Percentiles rank a stretch among this genome's conserved stretches.
Evolutionary conservation across 306 rosid species (phyloP).

Genomic region (Glycine soja): DNA sequence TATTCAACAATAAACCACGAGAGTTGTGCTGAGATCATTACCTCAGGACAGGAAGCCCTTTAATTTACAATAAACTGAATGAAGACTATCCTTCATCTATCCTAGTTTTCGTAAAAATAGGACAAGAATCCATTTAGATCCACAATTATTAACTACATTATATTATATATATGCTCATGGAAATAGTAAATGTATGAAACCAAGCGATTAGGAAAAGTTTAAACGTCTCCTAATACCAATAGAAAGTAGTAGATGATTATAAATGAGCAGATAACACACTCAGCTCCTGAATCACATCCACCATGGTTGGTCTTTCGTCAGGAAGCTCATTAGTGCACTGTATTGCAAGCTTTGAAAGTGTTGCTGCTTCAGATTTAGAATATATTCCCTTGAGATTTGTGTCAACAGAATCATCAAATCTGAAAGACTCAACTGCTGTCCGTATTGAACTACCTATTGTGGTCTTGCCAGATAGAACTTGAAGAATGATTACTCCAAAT

Average conservation of each 20-base stretch:
- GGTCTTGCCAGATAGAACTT: conserved; percentile 73
- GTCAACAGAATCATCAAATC: conserved; percentile 70
- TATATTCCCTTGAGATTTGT: conserved; percentile 61
- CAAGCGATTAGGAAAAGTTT: not conserved
- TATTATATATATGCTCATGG: not conserved
- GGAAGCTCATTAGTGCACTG: conserved; percentile 78
- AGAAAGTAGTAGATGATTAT: conserved; percentile 34
- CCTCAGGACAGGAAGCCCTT: not conserved
- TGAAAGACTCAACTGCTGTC: conserved; percentile 57
- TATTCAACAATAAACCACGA: not conserved
- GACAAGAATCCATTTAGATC: conserved; percentile 3
- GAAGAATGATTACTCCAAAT: conserved; percentile 87
- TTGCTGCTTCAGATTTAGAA: conserved; percentile 68
- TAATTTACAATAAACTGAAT: conserved; percentile 30
- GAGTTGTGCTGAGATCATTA: conserved; percentile 1
- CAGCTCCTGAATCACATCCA: conserved; percentile 66
- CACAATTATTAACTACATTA: conserved; percentile 30
- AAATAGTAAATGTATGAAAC: conserved; percentile 23
- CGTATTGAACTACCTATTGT: conserved; percentile 63
- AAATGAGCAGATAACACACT: conserved; percentile 41
- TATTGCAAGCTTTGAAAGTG: conserved; percentile 67
- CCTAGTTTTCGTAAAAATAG: not conserved
- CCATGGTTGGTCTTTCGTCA: conserved; percentile 69
- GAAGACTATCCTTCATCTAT: not conserved
- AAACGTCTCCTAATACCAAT: not conserved